Conservation (phyloP, 2,329 filamentous ascomycete genomes). For the Aspergillus versicolor region DNA sequence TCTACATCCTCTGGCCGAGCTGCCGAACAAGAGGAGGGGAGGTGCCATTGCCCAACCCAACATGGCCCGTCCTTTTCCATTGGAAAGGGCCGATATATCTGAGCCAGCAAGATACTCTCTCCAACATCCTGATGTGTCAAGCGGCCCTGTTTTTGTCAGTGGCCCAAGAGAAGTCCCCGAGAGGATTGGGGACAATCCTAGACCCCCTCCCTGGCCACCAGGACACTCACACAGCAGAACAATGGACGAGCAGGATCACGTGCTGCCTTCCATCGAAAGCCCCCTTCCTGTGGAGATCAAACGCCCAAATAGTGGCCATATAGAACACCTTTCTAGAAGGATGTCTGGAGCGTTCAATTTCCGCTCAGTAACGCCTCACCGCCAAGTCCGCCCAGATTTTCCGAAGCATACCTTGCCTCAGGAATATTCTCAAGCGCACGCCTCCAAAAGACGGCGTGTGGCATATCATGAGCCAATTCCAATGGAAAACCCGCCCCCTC, state of each 20-base stretch:
- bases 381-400: conserved; percentile 23
- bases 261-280: conserved; percentile 39
- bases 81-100: conserved; percentile 20
- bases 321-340: conserved; percentile 30
- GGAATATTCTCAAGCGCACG: conserved; percentile 26
- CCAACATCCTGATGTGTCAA: conserved; percentile 19
- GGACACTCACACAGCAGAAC: conserved; percentile 17
- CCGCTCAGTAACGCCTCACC: conserved; percentile 31
- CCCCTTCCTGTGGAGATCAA: conserved; percentile 24
- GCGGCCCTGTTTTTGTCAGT: conserved; percentile 34
- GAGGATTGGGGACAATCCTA: conserved; percentile 17
- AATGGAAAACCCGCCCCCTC: conserved; percentile 14
- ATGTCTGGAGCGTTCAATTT: conserved; percentile 27
- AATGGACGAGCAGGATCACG: conserved; percentile 28
- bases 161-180: conserved; percentile 25
- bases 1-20: conserved; percentile 17
- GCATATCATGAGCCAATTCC: conserved; percentile 23
- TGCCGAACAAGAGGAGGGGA: conserved; percentile 17
- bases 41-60: conserved; percentile 25
- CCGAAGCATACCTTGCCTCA: conserved; percentile 18
- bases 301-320: conserved; percentile 22
- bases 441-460: conserved; percentile 35
- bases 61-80: conserved; percentile 21
- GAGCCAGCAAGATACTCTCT: conserved; percentile 19
- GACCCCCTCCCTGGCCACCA: conserved; percentile 16